These are phyloP conservation scores for Geotrichum aggregatum DNA, from an alignment of 1,139 yeast species.

Conservation along the genomic window DNA sequence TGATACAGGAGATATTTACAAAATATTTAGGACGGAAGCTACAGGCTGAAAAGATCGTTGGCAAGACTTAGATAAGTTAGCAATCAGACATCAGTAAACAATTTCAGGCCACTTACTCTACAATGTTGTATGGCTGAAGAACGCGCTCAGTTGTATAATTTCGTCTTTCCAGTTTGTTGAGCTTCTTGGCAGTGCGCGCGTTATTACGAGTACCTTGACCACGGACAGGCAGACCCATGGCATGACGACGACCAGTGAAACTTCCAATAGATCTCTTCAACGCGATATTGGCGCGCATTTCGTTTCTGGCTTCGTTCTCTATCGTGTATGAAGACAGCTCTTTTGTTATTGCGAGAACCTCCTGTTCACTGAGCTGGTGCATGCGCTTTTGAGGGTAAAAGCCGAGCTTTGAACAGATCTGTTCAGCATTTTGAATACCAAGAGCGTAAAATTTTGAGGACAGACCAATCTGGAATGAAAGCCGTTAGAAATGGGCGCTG, in stretches of 20 bases:
- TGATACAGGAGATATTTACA: neutral
- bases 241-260: slow-evolving; percentile 86
- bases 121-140: slow-evolving; percentile 1
- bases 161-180: slow-evolving; percentile 49
- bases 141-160: slow-evolving; percentile 12
- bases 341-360: slow-evolving; percentile 77
- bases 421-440: slow-evolving; percentile 69
- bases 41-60: neutral
- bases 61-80: slow-evolving; percentile 3
- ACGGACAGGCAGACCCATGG: slow-evolving; percentile 76
- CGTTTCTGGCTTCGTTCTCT: slow-evolving; percentile 79
- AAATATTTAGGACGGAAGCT: neutral
- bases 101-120: neutral
- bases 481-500: neutral
- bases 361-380: slow-evolving; percentile 88
- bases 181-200: slow-evolving; percentile 80
- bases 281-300: slow-evolving; percentile 72
- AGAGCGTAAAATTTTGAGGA: slow-evolving; percentile 82
- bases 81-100: neutral
- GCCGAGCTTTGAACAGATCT: slow-evolving; percentile 81
- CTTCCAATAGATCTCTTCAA: slow-evolving; percentile 80
- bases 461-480: slow-evolving; percentile 57
- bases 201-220: slow-evolving; percentile 93
- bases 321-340: slow-evolving; percentile 79
- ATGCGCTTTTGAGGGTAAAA: slow-evolving; percentile 90